Conservation (phyloP, 2,329 filamentous ascomycete species). For the Claviceps sp. region DNA sequence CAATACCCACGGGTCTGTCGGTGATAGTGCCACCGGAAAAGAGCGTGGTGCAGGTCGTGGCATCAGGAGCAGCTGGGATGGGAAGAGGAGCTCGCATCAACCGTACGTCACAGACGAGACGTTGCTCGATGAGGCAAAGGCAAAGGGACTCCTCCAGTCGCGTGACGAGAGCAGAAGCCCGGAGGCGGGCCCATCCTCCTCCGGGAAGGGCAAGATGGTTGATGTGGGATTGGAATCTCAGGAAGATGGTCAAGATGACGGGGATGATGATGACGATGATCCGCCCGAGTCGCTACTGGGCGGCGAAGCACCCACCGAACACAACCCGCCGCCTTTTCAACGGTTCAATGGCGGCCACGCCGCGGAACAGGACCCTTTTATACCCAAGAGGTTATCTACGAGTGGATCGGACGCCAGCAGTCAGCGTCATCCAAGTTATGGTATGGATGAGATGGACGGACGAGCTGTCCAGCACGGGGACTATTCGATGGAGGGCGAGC, state of each 20-base stretch:
- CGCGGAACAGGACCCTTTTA: slow-evolving; percentile 23
- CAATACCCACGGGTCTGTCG: slow-evolving; percentile 25
- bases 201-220: slow-evolving; percentile 56
- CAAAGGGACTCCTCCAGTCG: slow-evolving; percentile 26
- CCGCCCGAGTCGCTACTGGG: slow-evolving; percentile 47
- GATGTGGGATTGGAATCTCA: slow-evolving; percentile 72
- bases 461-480: slow-evolving; percentile 27
- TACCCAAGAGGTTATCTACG: slow-evolving; percentile 28
- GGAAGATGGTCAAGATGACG: slow-evolving; percentile 39
- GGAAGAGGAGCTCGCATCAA: slow-evolving; percentile 29
- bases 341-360: slow-evolving; percentile 32
- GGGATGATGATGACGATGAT: slow-evolving; percentile 41
- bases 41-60: slow-evolving; percentile 35
- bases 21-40: slow-evolving; percentile 16
- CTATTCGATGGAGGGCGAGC: slow-evolving; percentile 47
- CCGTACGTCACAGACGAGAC: slow-evolving; percentile 15
- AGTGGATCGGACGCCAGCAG: slow-evolving; percentile 34
- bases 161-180: slow-evolving; percentile 13
- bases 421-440: slow-evolving; percentile 16
- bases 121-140: slow-evolving; percentile 29
- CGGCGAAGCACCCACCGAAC: slow-evolving; percentile 36
- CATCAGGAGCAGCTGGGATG: slow-evolving; percentile 54
- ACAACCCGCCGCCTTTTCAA: slow-evolving; percentile 48
- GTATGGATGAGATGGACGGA: slow-evolving; percentile 21
- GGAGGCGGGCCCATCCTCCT: slow-evolving; percentile 17